A percentile compares a stretch with the other conserved stretches of the same genome.
Conservation (phyloP, 2,329 filamentous ascomycete genomes). For the Colletotrichum horii region DNA sequence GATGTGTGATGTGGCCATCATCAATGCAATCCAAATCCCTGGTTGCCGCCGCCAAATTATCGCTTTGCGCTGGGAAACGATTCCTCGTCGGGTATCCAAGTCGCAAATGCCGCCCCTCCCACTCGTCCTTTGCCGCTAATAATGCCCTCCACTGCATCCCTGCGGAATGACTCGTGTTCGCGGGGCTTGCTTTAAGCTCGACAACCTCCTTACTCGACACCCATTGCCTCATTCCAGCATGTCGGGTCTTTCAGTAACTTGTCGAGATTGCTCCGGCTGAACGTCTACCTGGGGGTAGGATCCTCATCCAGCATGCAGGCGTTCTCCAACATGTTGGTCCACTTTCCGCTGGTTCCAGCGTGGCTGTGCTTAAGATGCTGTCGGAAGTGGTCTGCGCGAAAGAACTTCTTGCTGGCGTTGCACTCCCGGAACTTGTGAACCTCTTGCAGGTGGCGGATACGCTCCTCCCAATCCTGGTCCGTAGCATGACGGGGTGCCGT, state of each 20-base stretch:
- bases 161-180: not conserved
- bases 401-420: slow-evolving; percentile 98
- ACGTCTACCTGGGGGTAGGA: slow-evolving; percentile 46
- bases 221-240: not conserved
- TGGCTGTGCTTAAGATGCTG: slow-evolving; percentile 99
- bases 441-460: slow-evolving; percentile 85
- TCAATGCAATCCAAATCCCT: not conserved
- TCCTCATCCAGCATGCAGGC: slow-evolving; percentile 95
- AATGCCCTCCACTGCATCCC: not conserved
- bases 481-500: slow-evolving; percentile 58
- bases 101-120: not conserved
- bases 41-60: not conserved
- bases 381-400: slow-evolving; percentile 94
- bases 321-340: slow-evolving; percentile 98
- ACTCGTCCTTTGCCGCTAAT: not conserved
- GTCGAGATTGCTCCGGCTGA: not conserved
- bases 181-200: not conserved
- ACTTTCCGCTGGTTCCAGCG: slow-evolving; percentile 94
- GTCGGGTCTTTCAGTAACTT: not conserved
- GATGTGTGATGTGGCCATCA: not conserved
- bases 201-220: not conserved
- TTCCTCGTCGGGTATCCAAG: not conserved
- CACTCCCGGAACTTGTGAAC: slow-evolving; percentile 98
- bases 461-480: slow-evolving; percentile 85
- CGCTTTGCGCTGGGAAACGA: not conserved